Conservation (phyloP, 1,139 yeast species). For the Pichia kudriavzevii region DNA sequence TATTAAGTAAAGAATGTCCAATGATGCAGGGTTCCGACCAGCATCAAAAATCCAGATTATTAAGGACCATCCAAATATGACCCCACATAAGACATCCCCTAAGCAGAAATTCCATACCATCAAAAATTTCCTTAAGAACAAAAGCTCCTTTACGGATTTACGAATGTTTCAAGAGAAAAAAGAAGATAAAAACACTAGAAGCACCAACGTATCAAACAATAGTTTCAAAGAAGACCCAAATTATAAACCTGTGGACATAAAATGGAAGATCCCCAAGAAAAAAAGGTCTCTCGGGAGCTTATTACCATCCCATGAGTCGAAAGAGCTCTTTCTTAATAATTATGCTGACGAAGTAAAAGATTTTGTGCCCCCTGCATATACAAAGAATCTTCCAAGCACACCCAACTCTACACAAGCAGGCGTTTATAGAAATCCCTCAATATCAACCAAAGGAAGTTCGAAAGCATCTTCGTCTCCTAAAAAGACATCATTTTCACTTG, state of each 20-base stretch:
- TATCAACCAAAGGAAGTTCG: slow-evolving; percentile 1
- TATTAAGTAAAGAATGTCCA: too few species aligned
- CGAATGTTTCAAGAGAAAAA: too few species aligned
- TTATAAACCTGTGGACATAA: too few species aligned
- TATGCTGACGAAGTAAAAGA: background rate
- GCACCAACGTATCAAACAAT: background rate
- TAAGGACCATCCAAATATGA: background rate
- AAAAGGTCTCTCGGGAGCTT: slow-evolving; percentile 11
- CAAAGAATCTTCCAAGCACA: background rate
- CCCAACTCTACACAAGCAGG: slow-evolving; percentile 6
- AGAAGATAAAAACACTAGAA: too few species aligned
- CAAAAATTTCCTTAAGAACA: slow-evolving; percentile 11
- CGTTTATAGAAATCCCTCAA: slow-evolving; percentile 1
- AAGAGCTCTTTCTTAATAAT: background rate
- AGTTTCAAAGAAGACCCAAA: slow-evolving; percentile 4
- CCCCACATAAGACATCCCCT: slow-evolving; percentile 10
- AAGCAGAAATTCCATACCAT: slow-evolving; percentile 10
- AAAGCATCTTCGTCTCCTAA: slow-evolving; percentile 4
- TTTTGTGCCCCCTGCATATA: slow-evolving; percentile 1
- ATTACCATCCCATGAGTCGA: slow-evolving; percentile 2
- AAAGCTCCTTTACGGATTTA: slow-evolving; percentile 12
- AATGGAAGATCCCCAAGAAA: slow-evolving; percentile 4
- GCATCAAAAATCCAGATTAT: slow-evolving; percentile 1
- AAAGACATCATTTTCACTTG: slow-evolving; percentile 3
- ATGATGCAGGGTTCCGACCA: too few species aligned